Base-by-base conservation (phyloP, 148 eudicot genomes). In the Hydrangea macrophylla region DNA sequence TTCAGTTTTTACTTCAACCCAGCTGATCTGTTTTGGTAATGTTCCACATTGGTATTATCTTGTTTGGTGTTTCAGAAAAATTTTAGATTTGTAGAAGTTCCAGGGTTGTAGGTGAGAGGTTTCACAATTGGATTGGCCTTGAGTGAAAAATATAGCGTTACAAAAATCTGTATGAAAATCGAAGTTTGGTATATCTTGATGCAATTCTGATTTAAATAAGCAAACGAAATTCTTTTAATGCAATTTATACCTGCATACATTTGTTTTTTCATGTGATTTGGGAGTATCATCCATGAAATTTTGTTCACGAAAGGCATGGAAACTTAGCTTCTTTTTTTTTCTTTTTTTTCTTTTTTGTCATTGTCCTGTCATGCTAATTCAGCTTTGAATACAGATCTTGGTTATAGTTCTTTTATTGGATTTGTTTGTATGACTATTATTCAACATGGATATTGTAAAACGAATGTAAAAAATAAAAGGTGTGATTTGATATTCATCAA, bases 1-100 rank as follows among this genome's bases (percentile, higher is more conserved):
- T 69, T 88, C 74, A 68, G 65, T 65, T 86, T 88, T 75, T 85
- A 80, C 64, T 12, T 91, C 37, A 72, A 28, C 71, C 86, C 92
- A 45, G 17, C 80, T 15, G 95, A 88, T 78, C 78, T 90, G 59
- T 90, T 90, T 76, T 93, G 98, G 98, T 93, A 86, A 80, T 32
- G 22, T 50, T 56, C 60, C 51, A 37, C 6, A 53, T 50, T 54
- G 26, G 33, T 17, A 17, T 51, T 37, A 62, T 65, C 44, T n/a
- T 64, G 63, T 2, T 24, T 55, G 25, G 26, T 44, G 17, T 36
- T 22, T 3, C n/a, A 15, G 18, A 12, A 20, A 17, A 10, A 9
- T 23, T 31, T 40, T 44, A 12, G 55, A 37, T 64, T 73, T 58
- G 24, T 58, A 55, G 13, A 42, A 11, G 31, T 23, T 18, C 56